A percentile compares a stretch with the other conserved stretches of the same genome.
Conservation (phyloP, 768 basidiomycete genomes). For the Russula sp. region DNA sequence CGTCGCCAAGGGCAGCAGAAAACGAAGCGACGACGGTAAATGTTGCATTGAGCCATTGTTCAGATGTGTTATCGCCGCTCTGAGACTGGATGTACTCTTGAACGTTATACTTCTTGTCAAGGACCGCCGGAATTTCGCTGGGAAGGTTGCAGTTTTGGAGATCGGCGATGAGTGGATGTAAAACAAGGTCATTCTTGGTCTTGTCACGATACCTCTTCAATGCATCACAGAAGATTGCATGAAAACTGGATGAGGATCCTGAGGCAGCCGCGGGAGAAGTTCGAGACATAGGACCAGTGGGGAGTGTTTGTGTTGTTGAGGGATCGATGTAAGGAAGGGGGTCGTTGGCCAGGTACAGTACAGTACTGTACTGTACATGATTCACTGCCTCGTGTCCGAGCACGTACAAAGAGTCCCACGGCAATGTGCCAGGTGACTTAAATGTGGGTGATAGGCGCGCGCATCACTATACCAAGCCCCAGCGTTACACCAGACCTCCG, state of each 20-base stretch:
- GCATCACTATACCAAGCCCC: too few species aligned
- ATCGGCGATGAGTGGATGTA: background rate
- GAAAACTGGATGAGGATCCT: background rate
- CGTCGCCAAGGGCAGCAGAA: background rate
- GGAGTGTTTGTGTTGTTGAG: conserved; percentile 25
- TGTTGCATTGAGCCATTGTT: background rate
- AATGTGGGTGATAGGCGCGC: too few species aligned
- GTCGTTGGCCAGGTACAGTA: too few species aligned
- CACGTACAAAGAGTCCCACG: too few species aligned
- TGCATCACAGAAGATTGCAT: background rate
- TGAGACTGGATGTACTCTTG: background rate
- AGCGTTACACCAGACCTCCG: too few species aligned
- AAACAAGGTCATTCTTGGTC: conserved; percentile 1
- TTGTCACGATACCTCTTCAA: background rate
- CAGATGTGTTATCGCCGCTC: background rate
- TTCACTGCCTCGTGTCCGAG: too few species aligned
- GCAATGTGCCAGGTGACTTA: too few species aligned
- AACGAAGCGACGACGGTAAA: background rate
- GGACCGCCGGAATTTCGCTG: background rate
- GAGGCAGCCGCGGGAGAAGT: background rate
- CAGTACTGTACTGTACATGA: too few species aligned
- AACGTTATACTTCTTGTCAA: background rate
- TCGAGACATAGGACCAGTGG: background rate
- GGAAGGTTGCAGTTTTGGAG: background rate
- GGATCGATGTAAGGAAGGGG: too few species aligned